Evolutionary conservation across 2,329 filamentous ascomycete genomes (phyloP), one percentile per base, ranked within the genome.

Genomic region (Sclerotinia sclerotiorum): DNA sequence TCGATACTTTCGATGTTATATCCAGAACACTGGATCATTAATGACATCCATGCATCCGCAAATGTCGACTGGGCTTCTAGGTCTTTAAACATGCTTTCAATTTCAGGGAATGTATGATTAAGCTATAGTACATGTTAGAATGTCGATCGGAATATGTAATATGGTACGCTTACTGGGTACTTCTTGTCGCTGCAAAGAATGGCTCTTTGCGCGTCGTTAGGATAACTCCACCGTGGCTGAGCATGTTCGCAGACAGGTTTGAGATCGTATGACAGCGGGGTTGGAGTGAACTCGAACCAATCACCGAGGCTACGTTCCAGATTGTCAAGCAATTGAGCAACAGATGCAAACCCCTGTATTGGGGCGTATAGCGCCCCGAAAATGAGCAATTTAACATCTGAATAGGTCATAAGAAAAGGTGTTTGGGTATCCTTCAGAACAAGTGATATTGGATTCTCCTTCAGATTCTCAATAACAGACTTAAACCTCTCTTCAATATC

Each of bases 381-480:
- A 17, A 78, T 27, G 29, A 76, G 29, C 19, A 24, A 46, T 44
- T 72, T 74, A n/a, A 78, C 57, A 60, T 76, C 71, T 17, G 72
- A 72, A 42, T 77, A 69, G 21, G 71, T 74, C 21, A 79, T 60
- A 2, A 76, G 67, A 13, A 73, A 65, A 35, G 75, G 75, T 2
- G 64, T 49, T 21, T 70, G 70, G 6, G 69, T 64, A 10, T 58
- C 27, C 17, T 66, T 67, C 48, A 73, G 61, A 39, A 75, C 69
- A 0, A 74, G 55, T 15, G 72, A 69, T 15, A 78, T 64, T 13
- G 78, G 78, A 21, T 74, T 69, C 24, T 76, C 73, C 52, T 79
- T 80, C 15, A 87, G 77, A 0, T 68, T 72, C 0, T 77, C 72
- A 29, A 86, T 78, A 0, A 86, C 76, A 11, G 42, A 64, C 19